Evolutionary conservation across 75 land plant genomes (phyloP).

Genomic region (Sequoiadendron giganteum): DNA sequence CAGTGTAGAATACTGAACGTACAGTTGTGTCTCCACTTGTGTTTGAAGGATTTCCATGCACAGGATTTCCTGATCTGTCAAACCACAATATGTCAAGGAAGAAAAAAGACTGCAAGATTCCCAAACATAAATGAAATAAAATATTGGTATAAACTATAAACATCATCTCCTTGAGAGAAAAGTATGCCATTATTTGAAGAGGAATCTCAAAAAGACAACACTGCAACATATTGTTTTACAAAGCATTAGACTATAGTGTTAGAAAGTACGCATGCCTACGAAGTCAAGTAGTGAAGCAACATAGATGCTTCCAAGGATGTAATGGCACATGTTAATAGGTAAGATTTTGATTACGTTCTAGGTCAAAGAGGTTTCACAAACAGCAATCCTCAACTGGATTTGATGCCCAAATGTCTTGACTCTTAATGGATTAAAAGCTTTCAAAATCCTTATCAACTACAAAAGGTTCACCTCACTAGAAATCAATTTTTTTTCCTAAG

Average conservation of each 20-base stretch:
- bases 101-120: neutral
- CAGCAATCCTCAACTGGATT: neutral
- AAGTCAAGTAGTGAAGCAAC: neutral
- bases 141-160: neutral
- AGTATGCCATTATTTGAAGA: neutral
- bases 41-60: slow-evolving; percentile 62
- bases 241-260: neutral
- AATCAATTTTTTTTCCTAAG: neutral
- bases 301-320: neutral
- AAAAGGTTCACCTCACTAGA: neutral
- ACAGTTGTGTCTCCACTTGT: slow-evolving; percentile 94
- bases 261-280: neutral
- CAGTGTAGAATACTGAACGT: slow-evolving; percentile 13
- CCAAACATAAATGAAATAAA: neutral
- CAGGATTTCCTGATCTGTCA: slow-evolving; percentile 74
- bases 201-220: neutral
- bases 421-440: neutral
- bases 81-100: neutral
- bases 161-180: neutral
- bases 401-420: neutral
- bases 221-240: neutral
- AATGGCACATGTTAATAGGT: no score
- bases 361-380: neutral
- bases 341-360: neutral
- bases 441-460: neutral